These are phyloP conservation scores for Candida michaelii DNA, from an alignment of 805 yeast genomes.

Conservation along the genomic window DNA sequence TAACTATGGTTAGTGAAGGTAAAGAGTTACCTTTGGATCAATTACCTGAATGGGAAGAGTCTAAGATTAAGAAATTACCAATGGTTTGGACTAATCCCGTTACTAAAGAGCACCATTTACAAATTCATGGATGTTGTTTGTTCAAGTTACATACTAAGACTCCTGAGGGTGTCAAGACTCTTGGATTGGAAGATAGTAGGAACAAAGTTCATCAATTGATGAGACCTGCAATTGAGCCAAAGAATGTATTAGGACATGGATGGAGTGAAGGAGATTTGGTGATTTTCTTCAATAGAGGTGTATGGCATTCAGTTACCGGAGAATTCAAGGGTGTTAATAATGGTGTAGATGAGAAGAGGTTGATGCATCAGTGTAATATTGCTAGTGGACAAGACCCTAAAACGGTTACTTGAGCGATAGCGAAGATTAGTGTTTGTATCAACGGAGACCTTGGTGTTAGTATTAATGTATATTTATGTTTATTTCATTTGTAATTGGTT, in stretches of 20 bases:
- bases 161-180: conserved; percentile 51
- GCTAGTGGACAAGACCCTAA: conserved; percentile 76
- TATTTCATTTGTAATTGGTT: not conserved
- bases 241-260: conserved; percentile 72
- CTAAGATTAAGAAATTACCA: conserved; percentile 75
- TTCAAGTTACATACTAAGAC: conserved; percentile 55
- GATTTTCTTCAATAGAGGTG: conserved; percentile 84
- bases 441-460: too few species aligned
- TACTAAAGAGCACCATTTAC: conserved; percentile 78
- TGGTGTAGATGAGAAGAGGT: conserved; percentile 69
- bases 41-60: conserved; percentile 80
- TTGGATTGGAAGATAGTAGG: conserved; percentile 73
- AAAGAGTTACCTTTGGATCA: conserved; percentile 65
- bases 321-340: conserved; percentile 55
- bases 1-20: conserved; percentile 81
- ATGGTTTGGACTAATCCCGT: conserved; percentile 92
- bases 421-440: not conserved
- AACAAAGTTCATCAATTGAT: conserved; percentile 66
- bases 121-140: conserved; percentile 87
- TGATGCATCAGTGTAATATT: conserved; percentile 93
- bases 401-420: conserved; percentile 13
- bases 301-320: conserved; percentile 91
- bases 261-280: conserved; percentile 87
- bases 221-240: conserved; percentile 83
- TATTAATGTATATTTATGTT: too few species aligned